Conservation (phyloP, 768 basidiomycete genomes). For the Mycena olivaceomarginata region DNA sequence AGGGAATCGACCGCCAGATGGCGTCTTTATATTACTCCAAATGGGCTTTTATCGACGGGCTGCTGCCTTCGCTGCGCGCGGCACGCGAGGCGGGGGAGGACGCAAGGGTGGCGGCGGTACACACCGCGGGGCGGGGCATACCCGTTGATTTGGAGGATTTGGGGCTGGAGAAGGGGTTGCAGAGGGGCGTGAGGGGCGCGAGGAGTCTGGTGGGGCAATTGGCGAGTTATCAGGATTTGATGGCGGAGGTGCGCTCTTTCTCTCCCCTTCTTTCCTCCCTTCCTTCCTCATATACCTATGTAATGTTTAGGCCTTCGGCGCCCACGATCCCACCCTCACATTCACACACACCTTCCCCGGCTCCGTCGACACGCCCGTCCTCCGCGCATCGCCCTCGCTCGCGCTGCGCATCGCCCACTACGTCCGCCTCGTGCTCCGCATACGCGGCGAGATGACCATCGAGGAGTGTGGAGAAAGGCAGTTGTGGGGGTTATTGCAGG, state of each 20-base stretch:
- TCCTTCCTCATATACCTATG: too few species aligned
- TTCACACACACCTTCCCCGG: slow-evolving; percentile 31
- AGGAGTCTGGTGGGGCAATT: slow-evolving; percentile 7
- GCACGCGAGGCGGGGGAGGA: slow-evolving; percentile 58
- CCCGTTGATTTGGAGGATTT: slow-evolving; percentile 55
- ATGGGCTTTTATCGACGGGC: slow-evolving; percentile 58
- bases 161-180: slow-evolving; percentile 47
- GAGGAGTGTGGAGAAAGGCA: too few species aligned
- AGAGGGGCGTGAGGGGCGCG: not conserved
- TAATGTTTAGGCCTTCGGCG: slow-evolving; percentile 13
- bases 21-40: slow-evolving; percentile 58
- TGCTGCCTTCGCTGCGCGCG: slow-evolving; percentile 53
- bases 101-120: slow-evolving; percentile 57
- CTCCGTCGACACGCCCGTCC: slow-evolving; percentile 12
- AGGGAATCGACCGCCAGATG: slow-evolving; percentile 57
- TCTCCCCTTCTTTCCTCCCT: not conserved
- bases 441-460: too few species aligned
- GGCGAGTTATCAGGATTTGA: slow-evolving; percentile 29
- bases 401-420: not conserved
- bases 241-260: slow-evolving; percentile 5
- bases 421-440: too few species aligned
- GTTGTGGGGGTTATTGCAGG: too few species aligned
- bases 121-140: slow-evolving; percentile 51
- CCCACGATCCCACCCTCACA: not conserved
- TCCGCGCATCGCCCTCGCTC: not conserved